Evolutionary conservation across 176 grass and related monocot species (phyloP), one percentile per base, ranked within the genome.

Genomic region (Cenchrus fungigraminus): DNA sequence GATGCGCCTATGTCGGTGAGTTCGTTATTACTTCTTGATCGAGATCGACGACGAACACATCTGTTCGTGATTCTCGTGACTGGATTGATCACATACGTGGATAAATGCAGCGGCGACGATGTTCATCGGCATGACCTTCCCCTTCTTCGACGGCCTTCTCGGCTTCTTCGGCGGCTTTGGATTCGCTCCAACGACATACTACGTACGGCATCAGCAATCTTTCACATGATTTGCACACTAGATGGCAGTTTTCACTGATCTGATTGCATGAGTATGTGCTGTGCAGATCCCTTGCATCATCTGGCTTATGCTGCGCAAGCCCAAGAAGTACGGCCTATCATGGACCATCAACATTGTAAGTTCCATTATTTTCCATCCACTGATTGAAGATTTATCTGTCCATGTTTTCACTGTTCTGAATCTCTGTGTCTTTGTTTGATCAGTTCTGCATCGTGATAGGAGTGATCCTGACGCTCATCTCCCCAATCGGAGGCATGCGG

Each of bases 101-200:
- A 7, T 8, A 40, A 40, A 40, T 40, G 19, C 19, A 59, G 88
- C 92, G 0, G 80, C 88, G 6, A 94, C 92, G 2, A 94, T 94
- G 92, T 79, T 94, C 71, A 0, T 91, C 37, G 92, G 71, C 9
- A 89, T 94, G 22, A 89, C 79, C 25, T 85, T 94, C 68, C 92
- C 92, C 3, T 91, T 94, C 89, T 91, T 91, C 9, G 58, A 61
- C n/a, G 91, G 88, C 25, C 60, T 93, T 22, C 78, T 90, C 17
- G 91, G 88, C 6, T 93, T 93, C 88, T 93, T 93, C 22, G 91
- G 91, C 55, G 91, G 91, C 11, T 93, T 93, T 25, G 89, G 89
- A 2, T 94, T 84, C 54, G 92, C 92, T 28, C 92, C 92, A 2
- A 94, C 89, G 1, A 94, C 92, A 8, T 94, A 91, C 77, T 94